Evolutionary conservation across 2,329 filamentous ascomycete genomes (phyloP).

Genomic region (Fusarium acutatum): DNA sequence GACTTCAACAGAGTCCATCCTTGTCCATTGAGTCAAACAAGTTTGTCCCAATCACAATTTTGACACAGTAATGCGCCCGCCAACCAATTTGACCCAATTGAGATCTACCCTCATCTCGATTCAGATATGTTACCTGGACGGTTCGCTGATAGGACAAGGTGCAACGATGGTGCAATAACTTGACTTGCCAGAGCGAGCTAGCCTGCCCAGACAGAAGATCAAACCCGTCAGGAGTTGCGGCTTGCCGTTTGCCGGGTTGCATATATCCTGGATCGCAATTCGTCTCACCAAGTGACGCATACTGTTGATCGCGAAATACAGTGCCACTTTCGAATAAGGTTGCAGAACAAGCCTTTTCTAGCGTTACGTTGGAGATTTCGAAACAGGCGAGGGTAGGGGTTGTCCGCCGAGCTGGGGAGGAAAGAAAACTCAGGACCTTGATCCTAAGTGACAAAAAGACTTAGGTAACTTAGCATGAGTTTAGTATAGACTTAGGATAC

Average conservation of each 20-base stretch:
- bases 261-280: slow-evolving; percentile 1
- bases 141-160: slow-evolving; percentile 9
- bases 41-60: neutral
- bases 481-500: too few species aligned
- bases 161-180: slow-evolving; percentile 24
- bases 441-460: too few species aligned
- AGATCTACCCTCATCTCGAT: neutral
- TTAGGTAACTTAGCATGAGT: too few species aligned
- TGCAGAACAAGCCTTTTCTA: slow-evolving; percentile 31
- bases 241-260: neutral
- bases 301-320: slow-evolving; percentile 12
- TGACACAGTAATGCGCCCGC: neutral
- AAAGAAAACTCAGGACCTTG: too few species aligned
- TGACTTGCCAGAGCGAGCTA: slow-evolving; percentile 1
- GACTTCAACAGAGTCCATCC: neutral
- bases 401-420: neutral
- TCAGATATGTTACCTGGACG: neutral
- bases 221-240: neutral
- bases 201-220: neutral
- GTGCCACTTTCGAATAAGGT: slow-evolving; percentile 12
- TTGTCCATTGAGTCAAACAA: neutral
- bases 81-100: neutral
- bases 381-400: slow-evolving; percentile 23
- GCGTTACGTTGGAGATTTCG: slow-evolving; percentile 19
- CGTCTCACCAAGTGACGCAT: slow-evolving; percentile 10